Conservation (phyloP, 2,329 filamentous ascomycete species). For the Trichophyton rubrum region DNA sequence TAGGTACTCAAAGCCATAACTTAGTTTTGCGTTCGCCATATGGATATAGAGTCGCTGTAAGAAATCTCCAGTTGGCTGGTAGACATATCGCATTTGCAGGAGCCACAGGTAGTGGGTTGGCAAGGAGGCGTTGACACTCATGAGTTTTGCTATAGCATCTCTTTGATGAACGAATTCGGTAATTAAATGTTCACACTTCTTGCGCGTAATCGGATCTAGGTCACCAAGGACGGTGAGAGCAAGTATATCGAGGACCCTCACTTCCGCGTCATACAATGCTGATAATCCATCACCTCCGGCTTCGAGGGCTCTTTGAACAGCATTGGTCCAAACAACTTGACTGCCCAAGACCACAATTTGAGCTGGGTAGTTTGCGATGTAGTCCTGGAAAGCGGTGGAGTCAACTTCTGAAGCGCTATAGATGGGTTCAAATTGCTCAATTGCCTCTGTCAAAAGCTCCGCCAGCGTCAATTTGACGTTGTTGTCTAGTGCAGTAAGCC, state of each 20-base stretch:
- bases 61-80: conserved; percentile 67
- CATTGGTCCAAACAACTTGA: conserved; percentile 84
- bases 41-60: conserved; percentile 74
- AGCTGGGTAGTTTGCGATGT: conserved; percentile 72
- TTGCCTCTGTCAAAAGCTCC: conserved; percentile 75
- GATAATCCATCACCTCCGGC: conserved; percentile 58
- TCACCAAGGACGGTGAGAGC: conserved; percentile 84
- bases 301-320: conserved; percentile 64
- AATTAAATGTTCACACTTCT: conserved; percentile 97
- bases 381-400: conserved; percentile 57
- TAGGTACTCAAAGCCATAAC: conserved; percentile 96
- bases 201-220: conserved; percentile 70
- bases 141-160: conserved; percentile 78
- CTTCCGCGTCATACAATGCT: conserved; percentile 65
- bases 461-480: conserved; percentile 93
- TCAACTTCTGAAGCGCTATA: conserved; percentile 63
- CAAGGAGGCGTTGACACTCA: conserved; percentile 59
- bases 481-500: conserved; percentile 81
- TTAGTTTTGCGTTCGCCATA: conserved; percentile 92
- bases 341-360: conserved; percentile 92
- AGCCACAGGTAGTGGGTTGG: conserved; percentile 84
- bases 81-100: conserved; percentile 93
- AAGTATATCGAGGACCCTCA: conserved; percentile 71
- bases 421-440: conserved; percentile 67
- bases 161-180: conserved; percentile 98